Percentiles rank a stretch among this genome's conserved stretches.
Conservation (phyloP, 352 stramenopile genomes). For the Globisporangium radiosum region DNA sequence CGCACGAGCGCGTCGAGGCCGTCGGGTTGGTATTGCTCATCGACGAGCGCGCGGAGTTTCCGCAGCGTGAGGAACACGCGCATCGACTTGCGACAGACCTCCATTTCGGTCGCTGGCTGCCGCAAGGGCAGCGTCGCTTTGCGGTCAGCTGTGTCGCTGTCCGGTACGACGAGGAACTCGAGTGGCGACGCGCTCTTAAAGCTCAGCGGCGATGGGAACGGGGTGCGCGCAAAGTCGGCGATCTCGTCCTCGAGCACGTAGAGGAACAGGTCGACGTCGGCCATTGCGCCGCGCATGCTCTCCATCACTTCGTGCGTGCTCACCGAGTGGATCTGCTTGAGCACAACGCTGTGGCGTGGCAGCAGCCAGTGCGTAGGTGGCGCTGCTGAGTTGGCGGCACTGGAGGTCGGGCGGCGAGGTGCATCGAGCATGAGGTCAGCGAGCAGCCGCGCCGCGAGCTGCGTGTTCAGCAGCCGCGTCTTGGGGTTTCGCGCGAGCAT, state of each 20-base stretch:
- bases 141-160: constrained; percentile 12
- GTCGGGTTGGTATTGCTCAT: constrained; percentile 36
- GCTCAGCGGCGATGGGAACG: constrained; percentile 43
- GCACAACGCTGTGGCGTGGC: constrained; percentile 19
- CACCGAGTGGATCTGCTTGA: constrained; percentile 58
- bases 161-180: constrained; percentile 43
- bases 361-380: constrained; percentile 15
- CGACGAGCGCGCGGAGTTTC: constrained; percentile 45
- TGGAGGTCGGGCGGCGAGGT: constrained; percentile 1
- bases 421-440: constrained; percentile 50
- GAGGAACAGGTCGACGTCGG: constrained; percentile 74
- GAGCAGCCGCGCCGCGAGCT: constrained; percentile 44
- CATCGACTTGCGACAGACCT: constrained; percentile 67
- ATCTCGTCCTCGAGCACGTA: constrained; percentile 77
- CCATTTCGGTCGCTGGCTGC: constrained; percentile 57
- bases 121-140: constrained; percentile 37
- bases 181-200: constrained; percentile 62
- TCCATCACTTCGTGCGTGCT: constrained; percentile 73
- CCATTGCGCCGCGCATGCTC: constrained; percentile 75
- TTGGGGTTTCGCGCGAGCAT: constrained; percentile 43
- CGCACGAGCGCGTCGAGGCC: constrained; percentile 42
- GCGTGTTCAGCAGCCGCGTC: constrained; percentile 43
- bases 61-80: constrained; percentile 55
- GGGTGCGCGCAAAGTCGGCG: constrained; percentile 30
- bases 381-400: not conserved